Conservation (phyloP, 768 basidiomycete genomes). For the Pleurotus djamor region DNA sequence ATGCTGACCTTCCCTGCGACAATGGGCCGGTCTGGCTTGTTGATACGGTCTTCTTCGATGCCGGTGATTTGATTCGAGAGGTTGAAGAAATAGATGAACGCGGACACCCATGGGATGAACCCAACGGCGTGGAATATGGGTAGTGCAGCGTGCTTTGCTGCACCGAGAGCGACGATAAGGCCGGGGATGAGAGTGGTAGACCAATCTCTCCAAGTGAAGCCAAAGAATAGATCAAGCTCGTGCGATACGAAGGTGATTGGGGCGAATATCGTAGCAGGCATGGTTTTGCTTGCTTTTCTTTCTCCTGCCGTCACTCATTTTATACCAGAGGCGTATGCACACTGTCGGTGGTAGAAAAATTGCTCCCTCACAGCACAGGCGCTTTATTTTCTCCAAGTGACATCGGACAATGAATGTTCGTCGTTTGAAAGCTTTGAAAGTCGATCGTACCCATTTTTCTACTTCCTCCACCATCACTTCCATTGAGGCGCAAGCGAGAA, state of each 20-base stretch:
- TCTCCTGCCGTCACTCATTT: no score
- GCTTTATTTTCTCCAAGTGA: no score
- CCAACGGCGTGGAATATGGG: neutral
- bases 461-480: no score
- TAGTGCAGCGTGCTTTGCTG: neutral
- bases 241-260: neutral
- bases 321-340: no score
- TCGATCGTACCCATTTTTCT: no score
- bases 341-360: no score
- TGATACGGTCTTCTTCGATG: slow-evolving; percentile 17
- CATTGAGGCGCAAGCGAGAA: no score
- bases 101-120: slow-evolving; percentile 12
- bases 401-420: no score
- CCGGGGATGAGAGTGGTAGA: slow-evolving; percentile 10
- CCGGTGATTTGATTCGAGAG: slow-evolving; percentile 17
- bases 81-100: slow-evolving; percentile 16
- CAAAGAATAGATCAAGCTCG: slow-evolving; percentile 9
- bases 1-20: slow-evolving; percentile 16
- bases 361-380: no score
- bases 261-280: no score
- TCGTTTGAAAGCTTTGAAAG: no score
- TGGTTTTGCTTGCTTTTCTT: no score
- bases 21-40: slow-evolving; percentile 20
- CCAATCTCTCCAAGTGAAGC: slow-evolving; percentile 13
- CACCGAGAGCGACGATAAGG: slow-evolving; percentile 6